Evolutionary conservation across 352 stramenopile genomes (phyloP), one percentile per base, ranked within the genome.

Genomic region (Phytophthora megakarya): DNA sequence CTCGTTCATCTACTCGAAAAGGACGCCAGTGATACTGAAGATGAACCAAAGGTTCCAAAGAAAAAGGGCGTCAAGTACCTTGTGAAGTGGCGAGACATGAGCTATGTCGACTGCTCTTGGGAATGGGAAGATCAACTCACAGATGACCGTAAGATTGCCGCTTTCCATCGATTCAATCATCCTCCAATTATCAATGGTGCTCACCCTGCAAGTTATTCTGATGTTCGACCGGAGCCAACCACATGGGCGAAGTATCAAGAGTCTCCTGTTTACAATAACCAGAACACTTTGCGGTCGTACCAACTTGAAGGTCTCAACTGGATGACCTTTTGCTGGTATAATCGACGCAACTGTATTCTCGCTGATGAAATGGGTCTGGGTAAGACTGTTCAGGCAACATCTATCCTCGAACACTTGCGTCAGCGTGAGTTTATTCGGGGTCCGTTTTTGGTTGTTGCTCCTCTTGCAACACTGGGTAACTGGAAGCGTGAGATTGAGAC

Each of bases 401-500:
- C 93, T 15, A 99, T 99, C 70, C 65, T 99, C 6, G 89, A 98
- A 68, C 89, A 98, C 54, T 76, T 99, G 26, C 82, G 95, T 13
- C 84, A 93, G 51, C 81, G 90, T 49, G 87, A 98, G 35, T 84
- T 98, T 59, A 98, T 93, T 50, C 84, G 86, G 7, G 95, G 96
- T 9, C 98, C 98, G n/a, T 99, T 99, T 68, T 83, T 99, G 3
- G 92, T 99, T 33, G 92, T 99, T 37, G 98, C 96, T 4, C 98
- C 98, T 11, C 84, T 99, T 15, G 98, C 94, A 9, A 99, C 98
- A 2, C 84, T 99, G 23, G 86, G 92, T 18, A 98, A 99, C 73
- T 99, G 98, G 98, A 95, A 99, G 65, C 88, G 97, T 39, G 98
- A 99, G 73, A 99, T 99, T 59, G 87, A 98, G 56, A 92, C 81